Percentiles rank a stretch among this genome's conserved stretches.
These are phyloP conservation scores for Chlamydomonas sphaeroides DNA, from an alignment of 139 green algal genomes.

Conservation along the genomic window DNA sequence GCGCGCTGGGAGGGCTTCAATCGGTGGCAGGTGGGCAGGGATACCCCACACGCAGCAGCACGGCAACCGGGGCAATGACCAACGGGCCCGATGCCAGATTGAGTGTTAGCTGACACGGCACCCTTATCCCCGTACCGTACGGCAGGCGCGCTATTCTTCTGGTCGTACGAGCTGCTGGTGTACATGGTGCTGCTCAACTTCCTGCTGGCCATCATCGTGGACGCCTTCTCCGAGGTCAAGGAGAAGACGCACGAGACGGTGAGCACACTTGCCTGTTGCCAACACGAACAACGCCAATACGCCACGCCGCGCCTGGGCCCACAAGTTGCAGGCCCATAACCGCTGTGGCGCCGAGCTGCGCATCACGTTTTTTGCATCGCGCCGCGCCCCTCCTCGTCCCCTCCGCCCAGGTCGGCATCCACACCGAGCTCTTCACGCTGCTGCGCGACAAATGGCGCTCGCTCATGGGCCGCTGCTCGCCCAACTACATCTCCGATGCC, in stretches of 20 bases:
- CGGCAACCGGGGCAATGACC: too few relatives aligned
- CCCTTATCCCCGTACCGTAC: slow-evolving; percentile 8
- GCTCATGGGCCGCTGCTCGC: slow-evolving; percentile 55
- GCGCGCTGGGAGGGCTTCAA: slow-evolving; percentile 76
- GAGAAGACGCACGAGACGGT: slow-evolving; percentile 75
- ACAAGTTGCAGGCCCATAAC: too few relatives aligned
- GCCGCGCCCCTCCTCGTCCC: too few relatives aligned
- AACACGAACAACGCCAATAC: too few relatives aligned
- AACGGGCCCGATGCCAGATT: too few relatives aligned
- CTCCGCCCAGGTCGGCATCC: slow-evolving; percentile 56
- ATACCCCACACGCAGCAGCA: too few relatives aligned
- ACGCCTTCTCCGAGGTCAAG: slow-evolving; percentile 85
- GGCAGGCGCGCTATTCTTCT: slow-evolving; percentile 84
- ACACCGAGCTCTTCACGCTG: slow-evolving; percentile 76
- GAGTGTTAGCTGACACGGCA: too few relatives aligned
- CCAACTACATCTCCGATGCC: slow-evolving; percentile 66
- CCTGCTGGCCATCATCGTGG: slow-evolving; percentile 89
- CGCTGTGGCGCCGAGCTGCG: too few relatives aligned
- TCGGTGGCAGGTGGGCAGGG: slow-evolving; percentile 19
- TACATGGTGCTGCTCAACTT: slow-evolving; percentile 95
- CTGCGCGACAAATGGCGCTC: slow-evolving; percentile 70
- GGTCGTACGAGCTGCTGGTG: slow-evolving; percentile 86
- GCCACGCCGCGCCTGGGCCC: too few relatives aligned
- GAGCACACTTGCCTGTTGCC: too few relatives aligned
- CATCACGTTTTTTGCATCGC: too few relatives aligned